Percentiles rank a stretch among this genome's conserved stretches.
These are phyloP conservation scores for Onygena corvina DNA, from an alignment of 2,329 filamentous ascomycete genomes.

Conservation along the genomic window DNA sequence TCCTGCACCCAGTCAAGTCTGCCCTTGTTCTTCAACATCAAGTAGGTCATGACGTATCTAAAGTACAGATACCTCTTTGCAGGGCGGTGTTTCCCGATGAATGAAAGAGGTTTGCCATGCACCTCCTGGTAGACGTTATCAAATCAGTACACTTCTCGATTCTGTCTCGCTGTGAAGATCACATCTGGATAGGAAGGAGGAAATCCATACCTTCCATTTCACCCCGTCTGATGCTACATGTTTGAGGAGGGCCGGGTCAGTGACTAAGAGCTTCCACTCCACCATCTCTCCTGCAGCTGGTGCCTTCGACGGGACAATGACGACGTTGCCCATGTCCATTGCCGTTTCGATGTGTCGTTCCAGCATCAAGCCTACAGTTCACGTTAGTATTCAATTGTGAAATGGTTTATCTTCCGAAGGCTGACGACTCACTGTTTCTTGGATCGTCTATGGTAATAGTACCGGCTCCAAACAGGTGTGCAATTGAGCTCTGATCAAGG, in stretches of 20 bases:
- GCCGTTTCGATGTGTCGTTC: slow-evolving; percentile 9
- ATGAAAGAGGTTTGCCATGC: slow-evolving; percentile 13
- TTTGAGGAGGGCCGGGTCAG: slow-evolving; percentile 10
- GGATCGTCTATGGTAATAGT: slow-evolving; percentile 11
- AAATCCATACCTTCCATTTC: slow-evolving; percentile 5
- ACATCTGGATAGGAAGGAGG: background rate
- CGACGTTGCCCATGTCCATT: slow-evolving; percentile 15
- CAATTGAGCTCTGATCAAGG: slow-evolving; percentile 12
- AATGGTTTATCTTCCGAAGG: background rate
- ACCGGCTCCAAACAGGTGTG: slow-evolving; percentile 16
- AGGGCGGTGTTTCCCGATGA: slow-evolving; percentile 15
- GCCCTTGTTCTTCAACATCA: slow-evolving; percentile 8
- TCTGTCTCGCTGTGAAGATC: too few species aligned
- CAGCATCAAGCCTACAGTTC: slow-evolving; percentile 11
- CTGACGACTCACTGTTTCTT: slow-evolving; percentile 14
- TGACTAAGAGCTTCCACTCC: slow-evolving; percentile 15
- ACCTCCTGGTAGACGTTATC: slow-evolving; percentile 15
- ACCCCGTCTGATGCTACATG: background rate
- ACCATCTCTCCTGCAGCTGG: slow-evolving; percentile 3
- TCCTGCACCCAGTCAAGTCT: slow-evolving; percentile 7
- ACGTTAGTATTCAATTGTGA: background rate
- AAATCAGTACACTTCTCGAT: slow-evolving; percentile 1
- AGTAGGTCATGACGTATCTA: slow-evolving; percentile 17
- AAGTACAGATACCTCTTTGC: slow-evolving; percentile 18
- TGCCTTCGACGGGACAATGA: slow-evolving; percentile 14